These are phyloP conservation scores for Boletus vinaceobasis DNA, from an alignment of 768 basidiomycete species.

Conservation along the genomic window DNA sequence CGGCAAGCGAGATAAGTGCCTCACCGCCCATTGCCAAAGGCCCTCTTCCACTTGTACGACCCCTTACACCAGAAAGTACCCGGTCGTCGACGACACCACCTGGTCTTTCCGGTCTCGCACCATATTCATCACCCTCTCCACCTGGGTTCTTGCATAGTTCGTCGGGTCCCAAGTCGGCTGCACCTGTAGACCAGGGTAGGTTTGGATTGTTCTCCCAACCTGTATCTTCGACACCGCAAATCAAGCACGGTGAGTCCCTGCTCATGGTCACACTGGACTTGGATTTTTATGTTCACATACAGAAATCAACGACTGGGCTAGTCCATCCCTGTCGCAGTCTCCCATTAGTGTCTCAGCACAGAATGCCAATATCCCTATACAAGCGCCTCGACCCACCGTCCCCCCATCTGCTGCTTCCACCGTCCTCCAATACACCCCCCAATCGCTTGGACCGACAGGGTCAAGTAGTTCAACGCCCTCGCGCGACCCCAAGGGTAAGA, in stretches of 20 bases:
- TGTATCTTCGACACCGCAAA: conserved; percentile 20
- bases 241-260: conserved; percentile 28
- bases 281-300: background rate
- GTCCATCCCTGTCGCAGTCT: conserved; percentile 15
- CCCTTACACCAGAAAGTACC: conserved; percentile 30
- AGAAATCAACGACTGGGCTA: conserved; percentile 27
- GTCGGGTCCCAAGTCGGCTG: conserved; percentile 22
- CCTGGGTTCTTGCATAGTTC: conserved; percentile 33
- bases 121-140: conserved; percentile 34
- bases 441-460: conserved; percentile 10
- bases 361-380: conserved; percentile 26
- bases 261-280: background rate
- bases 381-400: conserved; percentile 27
- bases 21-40: conserved; percentile 19
- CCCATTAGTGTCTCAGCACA: conserved; percentile 13
- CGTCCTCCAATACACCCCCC: conserved; percentile 28
- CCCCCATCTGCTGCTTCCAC: conserved; percentile 33
- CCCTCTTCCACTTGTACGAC: conserved; percentile 14
- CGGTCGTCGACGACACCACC: conserved; percentile 34
- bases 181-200: conserved; percentile 15
- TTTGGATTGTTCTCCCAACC: conserved; percentile 19
- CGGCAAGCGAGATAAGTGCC: background rate
- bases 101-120: conserved; percentile 29
- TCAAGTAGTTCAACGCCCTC: conserved; percentile 29
- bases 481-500: conserved; percentile 33